Conservation (phyloP, 2,329 filamentous ascomycete species). For the Scytalidium sp. region DNA sequence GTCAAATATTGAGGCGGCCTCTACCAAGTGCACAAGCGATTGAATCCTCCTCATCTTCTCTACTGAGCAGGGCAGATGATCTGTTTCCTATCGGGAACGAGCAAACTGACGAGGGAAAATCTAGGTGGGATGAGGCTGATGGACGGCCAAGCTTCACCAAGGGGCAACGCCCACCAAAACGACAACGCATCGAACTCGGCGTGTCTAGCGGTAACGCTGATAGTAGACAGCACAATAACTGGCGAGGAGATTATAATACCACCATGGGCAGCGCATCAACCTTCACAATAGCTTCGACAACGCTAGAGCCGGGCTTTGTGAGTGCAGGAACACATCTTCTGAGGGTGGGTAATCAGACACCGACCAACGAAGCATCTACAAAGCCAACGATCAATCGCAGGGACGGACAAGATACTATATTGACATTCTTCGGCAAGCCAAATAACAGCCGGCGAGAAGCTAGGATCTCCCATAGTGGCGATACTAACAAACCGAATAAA, state of each 20-base stretch:
- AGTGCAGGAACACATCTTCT: conserved; percentile 25
- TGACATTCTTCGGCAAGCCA: conserved; percentile 18
- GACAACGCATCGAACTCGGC: conserved; percentile 21
- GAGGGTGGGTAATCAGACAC: neutral
- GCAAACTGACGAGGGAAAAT: conserved; percentile 29
- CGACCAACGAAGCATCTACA: conserved; percentile 17
- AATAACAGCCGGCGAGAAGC: neutral
- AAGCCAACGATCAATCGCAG: conserved; percentile 22
- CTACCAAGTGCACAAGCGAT: conserved; percentile 48
- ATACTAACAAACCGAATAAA: conserved; percentile 8
- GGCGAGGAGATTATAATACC: conserved; percentile 44
- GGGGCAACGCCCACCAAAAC: conserved; percentile 19
- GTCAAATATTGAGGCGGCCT: conserved; percentile 67
- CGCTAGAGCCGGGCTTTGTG: conserved; percentile 19
- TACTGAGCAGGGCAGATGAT: conserved; percentile 63
- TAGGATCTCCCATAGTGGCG: neutral
- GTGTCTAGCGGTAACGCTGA: conserved; percentile 11
- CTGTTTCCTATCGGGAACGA: conserved; percentile 64
- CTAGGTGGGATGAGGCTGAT: conserved; percentile 31
- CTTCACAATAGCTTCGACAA: conserved; percentile 53
- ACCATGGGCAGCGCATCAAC: conserved; percentile 61
- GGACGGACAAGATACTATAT: conserved; percentile 19
- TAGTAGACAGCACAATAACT: conserved; percentile 10
- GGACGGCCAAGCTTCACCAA: conserved; percentile 16
- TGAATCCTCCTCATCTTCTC: conserved; percentile 39